A percentile compares a stretch with the other conserved stretches of the same genome.
Conservation (phyloP, 495 filamentous ascomycete species). For the Cercophora samala region DNA sequence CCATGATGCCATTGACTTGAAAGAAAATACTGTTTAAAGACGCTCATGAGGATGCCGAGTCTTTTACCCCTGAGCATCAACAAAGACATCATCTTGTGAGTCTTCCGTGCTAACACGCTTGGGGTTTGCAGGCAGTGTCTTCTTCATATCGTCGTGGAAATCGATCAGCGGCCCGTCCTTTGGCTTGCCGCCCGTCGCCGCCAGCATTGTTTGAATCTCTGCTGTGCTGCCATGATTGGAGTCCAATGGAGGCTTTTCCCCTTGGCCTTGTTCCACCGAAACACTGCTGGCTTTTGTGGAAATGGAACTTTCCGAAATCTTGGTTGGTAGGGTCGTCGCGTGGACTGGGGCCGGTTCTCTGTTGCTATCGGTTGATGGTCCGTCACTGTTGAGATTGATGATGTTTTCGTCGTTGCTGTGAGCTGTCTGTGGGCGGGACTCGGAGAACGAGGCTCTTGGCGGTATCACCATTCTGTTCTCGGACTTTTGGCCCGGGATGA, state of each 20-base stretch:
- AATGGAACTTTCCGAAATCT: not conserved
- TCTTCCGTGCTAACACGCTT: constrained; percentile 28
- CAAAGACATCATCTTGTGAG: constrained; percentile 35
- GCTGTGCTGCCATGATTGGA: constrained; percentile 29
- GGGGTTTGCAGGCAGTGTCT: constrained; percentile 33
- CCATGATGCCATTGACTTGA: not conserved
- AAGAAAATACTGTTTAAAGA: constrained; percentile 4
- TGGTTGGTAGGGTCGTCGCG: not conserved
- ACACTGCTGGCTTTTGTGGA: not conserved
- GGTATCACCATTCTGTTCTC: constrained; percentile 41
- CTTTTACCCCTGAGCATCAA: constrained; percentile 31
- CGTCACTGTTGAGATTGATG: constrained; percentile 47
- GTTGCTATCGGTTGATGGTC: constrained; percentile 14
- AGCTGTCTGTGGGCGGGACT: constrained; percentile 16
- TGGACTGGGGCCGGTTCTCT: not conserved
- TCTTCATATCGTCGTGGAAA: constrained; percentile 51
- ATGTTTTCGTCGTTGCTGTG: constrained; percentile 31
- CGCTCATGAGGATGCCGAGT: not conserved
- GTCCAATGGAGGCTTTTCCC: constrained; percentile 20
- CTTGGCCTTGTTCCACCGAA: not conserved
- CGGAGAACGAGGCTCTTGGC: constrained; percentile 27
- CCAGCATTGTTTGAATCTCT: constrained; percentile 42
- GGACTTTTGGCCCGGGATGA: constrained; percentile 68
- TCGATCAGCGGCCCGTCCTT: constrained; percentile 44
- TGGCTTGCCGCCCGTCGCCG: constrained; percentile 38